These are phyloP conservation scores for Pseudozyma tsukubaensis DNA, from an alignment of 1,284 basidiomycete genomes.

Conservation along the genomic window DNA sequence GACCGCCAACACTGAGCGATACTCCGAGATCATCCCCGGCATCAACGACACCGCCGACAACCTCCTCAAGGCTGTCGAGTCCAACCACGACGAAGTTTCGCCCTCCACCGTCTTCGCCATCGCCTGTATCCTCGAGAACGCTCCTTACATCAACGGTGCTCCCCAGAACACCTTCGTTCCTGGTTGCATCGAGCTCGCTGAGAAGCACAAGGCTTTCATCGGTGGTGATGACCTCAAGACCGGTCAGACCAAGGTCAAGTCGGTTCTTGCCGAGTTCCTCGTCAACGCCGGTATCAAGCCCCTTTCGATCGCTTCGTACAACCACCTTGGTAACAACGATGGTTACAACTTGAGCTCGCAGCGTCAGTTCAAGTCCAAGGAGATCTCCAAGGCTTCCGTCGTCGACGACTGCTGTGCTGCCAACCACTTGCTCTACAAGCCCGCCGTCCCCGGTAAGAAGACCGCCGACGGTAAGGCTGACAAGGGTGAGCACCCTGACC, in stretches of 20 bases:
- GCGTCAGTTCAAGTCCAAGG: constrained; percentile 96
- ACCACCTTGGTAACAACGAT: constrained; percentile 99
- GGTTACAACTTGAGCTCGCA: constrained; percentile 90
- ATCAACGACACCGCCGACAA: constrained; percentile 95
- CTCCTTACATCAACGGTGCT: constrained; percentile 96
- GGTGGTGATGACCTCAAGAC: constrained; percentile 96
- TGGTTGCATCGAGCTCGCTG: constrained; percentile 91
- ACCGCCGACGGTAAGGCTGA: constrained; percentile 71
- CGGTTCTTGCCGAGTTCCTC: constrained; percentile 95
- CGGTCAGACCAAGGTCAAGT: constrained; percentile 75
- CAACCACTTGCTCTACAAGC: constrained; percentile 90
- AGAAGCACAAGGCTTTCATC: constrained; percentile 89
- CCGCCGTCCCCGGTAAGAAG: constrained; percentile 71
- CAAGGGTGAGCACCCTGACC: constrained; percentile 95
- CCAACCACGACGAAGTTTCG: constrained; percentile 89
- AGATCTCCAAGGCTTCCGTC: constrained; percentile 86
- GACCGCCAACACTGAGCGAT: constrained; percentile 99
- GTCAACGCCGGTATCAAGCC: constrained; percentile 99
- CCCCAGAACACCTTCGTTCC: constrained; percentile 99
- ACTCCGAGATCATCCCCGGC: constrained; percentile 91
- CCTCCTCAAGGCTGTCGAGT: constrained; percentile 83
- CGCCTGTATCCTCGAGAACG: constrained; percentile 92
- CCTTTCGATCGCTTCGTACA: constrained; percentile 94
- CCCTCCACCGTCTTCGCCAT: constrained; percentile 96
- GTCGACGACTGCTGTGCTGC: constrained; percentile 80